Base-by-base conservation (phyloP, 179 eudicot genomes). In the Silene vulgaris region DNA sequence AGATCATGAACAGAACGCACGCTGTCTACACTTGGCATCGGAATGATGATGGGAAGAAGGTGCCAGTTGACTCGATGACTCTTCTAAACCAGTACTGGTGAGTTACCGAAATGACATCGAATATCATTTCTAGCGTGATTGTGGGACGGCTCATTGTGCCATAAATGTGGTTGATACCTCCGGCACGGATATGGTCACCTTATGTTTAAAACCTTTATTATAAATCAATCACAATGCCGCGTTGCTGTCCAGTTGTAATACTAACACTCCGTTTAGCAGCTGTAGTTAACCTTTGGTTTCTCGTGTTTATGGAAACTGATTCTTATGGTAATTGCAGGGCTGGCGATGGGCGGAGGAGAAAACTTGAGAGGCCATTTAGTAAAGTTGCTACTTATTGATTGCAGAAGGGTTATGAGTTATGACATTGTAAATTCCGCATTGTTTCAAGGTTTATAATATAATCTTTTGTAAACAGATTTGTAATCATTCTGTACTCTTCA, bases 11-110 rank as follows among this genome's bases (percentile, higher is more conserved):
- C 65, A 86, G 88, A 78, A 92, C 99, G 14, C 99, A 90, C 82
- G 97, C 99, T 28, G 14, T 89, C 52, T 95, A 95, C 80, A 91
- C 89, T 45, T 95, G 99, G 99, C 87, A 95, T 57, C 91, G 99
- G 62, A 95, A 95, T 82, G 93, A 95, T 69, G 97, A 95, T 76
- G 99, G 97, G 14, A 92, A 88, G 80, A 85, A 68, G 83, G 89
- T 88, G 28, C 82, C 86, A 32, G 83, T 88, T 61, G 99, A 95
- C 78, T 84, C 97, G 1, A 80, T 88, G 50, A 79, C 84, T 40
- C 50, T 95, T n/a, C 79, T 81, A 69, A 95, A 95, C 81, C 99
- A 88, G 72, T 93, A 88, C 88, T 92, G 99, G 99, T 95, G 75
- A 85, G 89, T 60, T 60, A 86, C 29, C 26, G 48, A 40, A 40